These are phyloP conservation scores for Cochlearia excelsa DNA, from an alignment of 345 rosid species.

Conservation along the genomic window DNA sequence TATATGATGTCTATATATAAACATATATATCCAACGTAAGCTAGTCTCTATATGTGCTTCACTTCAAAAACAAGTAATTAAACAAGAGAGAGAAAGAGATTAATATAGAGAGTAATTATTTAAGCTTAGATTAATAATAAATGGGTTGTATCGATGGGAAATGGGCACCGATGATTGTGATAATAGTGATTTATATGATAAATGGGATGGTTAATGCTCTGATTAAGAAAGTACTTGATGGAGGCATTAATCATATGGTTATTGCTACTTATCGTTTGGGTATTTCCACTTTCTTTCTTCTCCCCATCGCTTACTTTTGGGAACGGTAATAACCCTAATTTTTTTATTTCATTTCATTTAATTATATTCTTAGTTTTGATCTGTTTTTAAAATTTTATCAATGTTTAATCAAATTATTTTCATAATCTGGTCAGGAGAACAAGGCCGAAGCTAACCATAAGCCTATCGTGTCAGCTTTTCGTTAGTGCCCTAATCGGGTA, in stretches of 20 bases:
- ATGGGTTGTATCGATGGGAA: slow-evolving; percentile 35
- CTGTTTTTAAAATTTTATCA: no score
- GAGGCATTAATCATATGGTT: slow-evolving; percentile 54
- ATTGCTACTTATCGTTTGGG: slow-evolving; percentile 55
- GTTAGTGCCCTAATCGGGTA: slow-evolving; percentile 68
- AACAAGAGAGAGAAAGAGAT: not conserved
- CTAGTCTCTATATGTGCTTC: no score
- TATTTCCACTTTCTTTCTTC: slow-evolving; percentile 49
- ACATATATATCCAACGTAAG: no score
- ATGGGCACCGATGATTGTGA: slow-evolving; percentile 47
- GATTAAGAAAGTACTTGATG: slow-evolving; percentile 55
- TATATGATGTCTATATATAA: no score
- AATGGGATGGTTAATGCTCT: slow-evolving; percentile 49
- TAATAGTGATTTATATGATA: slow-evolving; percentile 34
- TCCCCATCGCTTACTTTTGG: slow-evolving; percentile 53
- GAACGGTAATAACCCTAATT: slow-evolving; percentile 41
- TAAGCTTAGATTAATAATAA: not conserved
- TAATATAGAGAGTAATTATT: slow-evolving; percentile 6
- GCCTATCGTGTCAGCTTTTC: slow-evolving; percentile 50
- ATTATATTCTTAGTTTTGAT: not conserved
- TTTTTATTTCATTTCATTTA: not conserved
- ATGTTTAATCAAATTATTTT: no score
- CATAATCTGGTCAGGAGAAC: slow-evolving; percentile 45
- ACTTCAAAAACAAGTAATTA: no score
- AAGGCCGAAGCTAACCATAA: slow-evolving; percentile 61